Conservation (phyloP, 495 filamentous ascomycete genomes). For the Penicillium paxilli region DNA sequence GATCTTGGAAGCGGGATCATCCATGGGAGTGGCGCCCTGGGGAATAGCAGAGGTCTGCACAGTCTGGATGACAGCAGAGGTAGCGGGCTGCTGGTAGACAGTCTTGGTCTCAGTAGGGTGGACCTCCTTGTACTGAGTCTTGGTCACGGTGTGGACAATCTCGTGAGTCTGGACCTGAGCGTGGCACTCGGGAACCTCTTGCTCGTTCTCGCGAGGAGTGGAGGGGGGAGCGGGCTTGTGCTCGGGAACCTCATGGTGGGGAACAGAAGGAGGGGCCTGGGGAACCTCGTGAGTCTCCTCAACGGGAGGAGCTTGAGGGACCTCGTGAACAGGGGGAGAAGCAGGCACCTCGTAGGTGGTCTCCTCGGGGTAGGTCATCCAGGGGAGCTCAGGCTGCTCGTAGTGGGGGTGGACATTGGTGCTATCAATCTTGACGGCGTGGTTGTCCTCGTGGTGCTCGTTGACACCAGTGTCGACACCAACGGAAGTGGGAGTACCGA, state of each 20-base stretch:
- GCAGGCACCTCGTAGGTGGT: conserved; percentile 10
- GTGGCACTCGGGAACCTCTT: conserved; percentile 7
- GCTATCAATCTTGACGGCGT: conserved; percentile 24
- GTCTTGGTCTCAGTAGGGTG: conserved; percentile 8
- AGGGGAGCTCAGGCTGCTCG: conserved; percentile 7
- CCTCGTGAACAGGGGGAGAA: conserved; percentile 3
- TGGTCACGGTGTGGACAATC: conserved; percentile 31
- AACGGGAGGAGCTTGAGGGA: not conserved
- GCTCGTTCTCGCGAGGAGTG: conserved; percentile 2
- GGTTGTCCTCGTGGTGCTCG: conserved; percentile 27
- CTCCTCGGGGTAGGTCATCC: conserved; percentile 6
- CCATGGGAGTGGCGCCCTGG: not conserved
- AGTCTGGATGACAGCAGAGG: not conserved
- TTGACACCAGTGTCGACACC: conserved; percentile 21
- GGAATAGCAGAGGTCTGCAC: conserved; percentile 11
- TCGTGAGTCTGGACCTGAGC: conserved; percentile 19
- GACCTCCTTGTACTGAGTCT: conserved; percentile 27
- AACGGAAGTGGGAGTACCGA: conserved; percentile 6
- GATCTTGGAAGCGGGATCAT: conserved; percentile 4
- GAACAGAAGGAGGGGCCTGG: not conserved
- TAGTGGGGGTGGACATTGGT: conserved; percentile 15
- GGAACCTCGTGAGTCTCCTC: not conserved
- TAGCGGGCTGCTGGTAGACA: conserved; percentile 3
- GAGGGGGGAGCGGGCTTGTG: conserved; percentile 4
- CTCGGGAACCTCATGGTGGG: not conserved